A percentile compares a stretch with the other conserved stretches of the same genome.
phyloP scores from a whole-genome alignment of 495 filamentous ascomycete species.

The Aspergillus bridgeri region DNA sequence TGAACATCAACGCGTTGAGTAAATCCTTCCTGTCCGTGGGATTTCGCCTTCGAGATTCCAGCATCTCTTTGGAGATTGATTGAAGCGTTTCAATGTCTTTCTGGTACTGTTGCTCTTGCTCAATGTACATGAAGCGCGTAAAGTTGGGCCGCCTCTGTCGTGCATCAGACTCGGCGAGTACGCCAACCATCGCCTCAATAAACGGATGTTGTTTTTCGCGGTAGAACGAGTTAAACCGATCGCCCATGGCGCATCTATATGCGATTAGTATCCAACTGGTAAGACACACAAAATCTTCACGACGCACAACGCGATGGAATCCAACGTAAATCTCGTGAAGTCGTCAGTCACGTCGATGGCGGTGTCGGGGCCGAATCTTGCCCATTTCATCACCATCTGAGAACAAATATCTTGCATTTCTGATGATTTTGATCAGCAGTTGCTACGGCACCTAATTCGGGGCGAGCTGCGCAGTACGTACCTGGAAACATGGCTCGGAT shows the following conservation, averaged over 20 bases:
- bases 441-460: too few relatives aligned
- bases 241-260: conserved; percentile 73
- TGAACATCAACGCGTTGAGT: conserved; percentile 64
- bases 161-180: conserved; percentile 60
- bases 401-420: too few relatives aligned
- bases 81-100: conserved; percentile 55
- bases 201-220: conserved; percentile 64
- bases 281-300: too few relatives aligned
- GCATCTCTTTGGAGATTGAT: conserved; percentile 53
- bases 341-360: conserved; percentile 62
- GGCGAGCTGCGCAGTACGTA: not conserved
- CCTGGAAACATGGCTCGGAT: conserved; percentile 65
- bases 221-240: conserved; percentile 74
- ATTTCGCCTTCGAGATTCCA: conserved; percentile 53
- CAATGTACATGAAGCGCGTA: too few relatives aligned
- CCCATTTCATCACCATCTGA: too few relatives aligned
- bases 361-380: conserved; percentile 54
- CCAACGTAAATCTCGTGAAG: conserved; percentile 71
- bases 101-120: conserved; percentile 51
- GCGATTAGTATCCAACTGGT: too few relatives aligned
- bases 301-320: conserved; percentile 67
- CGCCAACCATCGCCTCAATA: too few relatives aligned
- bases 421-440: too few relatives aligned
- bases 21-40: conserved; percentile 62
- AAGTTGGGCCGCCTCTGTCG: conserved; percentile 56